phyloP scores from a whole-genome alignment of 1,284 basidiomycete species.

The Porodaedalea pini region DNA sequence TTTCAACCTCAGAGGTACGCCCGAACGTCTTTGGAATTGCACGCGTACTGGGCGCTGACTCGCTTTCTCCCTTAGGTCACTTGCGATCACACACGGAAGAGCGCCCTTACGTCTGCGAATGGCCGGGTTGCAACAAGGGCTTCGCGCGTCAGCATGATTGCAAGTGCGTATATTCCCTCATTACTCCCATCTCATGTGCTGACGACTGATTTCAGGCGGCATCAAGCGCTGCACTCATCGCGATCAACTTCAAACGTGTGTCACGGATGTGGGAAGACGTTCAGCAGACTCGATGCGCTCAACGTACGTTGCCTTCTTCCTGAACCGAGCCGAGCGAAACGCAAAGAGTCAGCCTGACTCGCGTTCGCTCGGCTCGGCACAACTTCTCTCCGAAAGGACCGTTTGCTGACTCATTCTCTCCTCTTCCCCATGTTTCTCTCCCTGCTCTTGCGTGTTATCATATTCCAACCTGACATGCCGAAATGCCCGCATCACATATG shows the following conservation, averaged over 20 bases:
- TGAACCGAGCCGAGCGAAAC: conserved; percentile 21
- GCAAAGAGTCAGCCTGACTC: conserved; percentile 9
- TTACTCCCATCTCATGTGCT: conserved; percentile 13
- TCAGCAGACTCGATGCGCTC: conserved; percentile 89
- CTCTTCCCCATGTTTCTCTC: conserved; percentile 14
- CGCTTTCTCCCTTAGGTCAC: conserved; percentile 59
- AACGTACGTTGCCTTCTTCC: conserved; percentile 61
- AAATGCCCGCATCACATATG: conserved; percentile 5
- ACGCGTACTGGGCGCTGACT: conserved; percentile 13
- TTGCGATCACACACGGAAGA: conserved; percentile 96
- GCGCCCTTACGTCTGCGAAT: conserved; percentile 88
- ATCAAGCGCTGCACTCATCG: conserved; percentile 83
- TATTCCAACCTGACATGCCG: background rate
- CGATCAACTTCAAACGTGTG: conserved; percentile 84
- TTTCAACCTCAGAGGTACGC: conserved; percentile 75
- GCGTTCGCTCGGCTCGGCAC: conserved; percentile 1
- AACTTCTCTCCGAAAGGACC: conserved; percentile 1
- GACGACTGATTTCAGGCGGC: conserved; percentile 48
- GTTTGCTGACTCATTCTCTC: conserved; percentile 20
- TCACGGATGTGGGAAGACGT: conserved; percentile 90
- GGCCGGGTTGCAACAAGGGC: conserved; percentile 90
- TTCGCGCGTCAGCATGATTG: conserved; percentile 96
- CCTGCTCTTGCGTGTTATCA: background rate
- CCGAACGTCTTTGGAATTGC: conserved; percentile 10
- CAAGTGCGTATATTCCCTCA: conserved; percentile 59